Evolutionary conservation across 257 asterid genomes (phyloP).

Genomic region (Cynanchum wilfordii): DNA sequence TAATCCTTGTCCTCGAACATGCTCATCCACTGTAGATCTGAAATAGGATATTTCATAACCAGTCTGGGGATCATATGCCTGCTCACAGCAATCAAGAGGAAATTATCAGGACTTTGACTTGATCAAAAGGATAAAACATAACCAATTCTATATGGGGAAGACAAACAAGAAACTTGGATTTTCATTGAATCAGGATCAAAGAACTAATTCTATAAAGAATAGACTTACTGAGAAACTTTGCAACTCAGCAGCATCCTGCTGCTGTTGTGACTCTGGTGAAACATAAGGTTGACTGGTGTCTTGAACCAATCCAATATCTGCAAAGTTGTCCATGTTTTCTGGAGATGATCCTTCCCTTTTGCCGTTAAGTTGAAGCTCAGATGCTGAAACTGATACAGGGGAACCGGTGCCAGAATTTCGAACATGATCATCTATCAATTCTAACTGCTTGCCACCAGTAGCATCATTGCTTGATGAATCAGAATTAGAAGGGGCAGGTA

Average conservation of each 20-base stretch:
- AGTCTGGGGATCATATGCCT: conserved; percentile 82
- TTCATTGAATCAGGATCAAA: background rate
- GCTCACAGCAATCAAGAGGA: conserved; percentile 25
- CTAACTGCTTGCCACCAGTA: conserved; percentile 43
- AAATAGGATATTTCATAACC: conserved; percentile 81
- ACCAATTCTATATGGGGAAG: background rate
- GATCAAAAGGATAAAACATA: conserved; percentile 13
- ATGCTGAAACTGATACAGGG: conserved; percentile 48
- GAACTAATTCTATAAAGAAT: conserved; percentile 4
- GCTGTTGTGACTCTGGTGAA: conserved; percentile 55
- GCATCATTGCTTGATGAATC: conserved; percentile 54
- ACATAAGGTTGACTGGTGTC: conserved; percentile 50
- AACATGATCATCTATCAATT: conserved; percentile 43
- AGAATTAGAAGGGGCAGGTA: conserved; percentile 41
- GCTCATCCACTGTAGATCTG: conserved; percentile 70
- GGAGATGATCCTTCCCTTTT: conserved; percentile 44
- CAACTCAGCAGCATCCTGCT: conserved; percentile 58
- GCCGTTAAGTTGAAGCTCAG: conserved; percentile 46
- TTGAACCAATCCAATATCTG: conserved; percentile 59
- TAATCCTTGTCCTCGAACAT: conserved; percentile 59
- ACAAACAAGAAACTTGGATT: background rate
- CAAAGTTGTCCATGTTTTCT: conserved; percentile 53
- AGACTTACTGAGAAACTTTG: conserved; percentile 70
- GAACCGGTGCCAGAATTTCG: conserved; percentile 62
- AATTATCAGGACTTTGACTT: conserved; percentile 2